These are phyloP conservation scores for Lyophyllum shimeji DNA, from an alignment of 768 basidiomycete species.

Conservation along the genomic window DNA sequence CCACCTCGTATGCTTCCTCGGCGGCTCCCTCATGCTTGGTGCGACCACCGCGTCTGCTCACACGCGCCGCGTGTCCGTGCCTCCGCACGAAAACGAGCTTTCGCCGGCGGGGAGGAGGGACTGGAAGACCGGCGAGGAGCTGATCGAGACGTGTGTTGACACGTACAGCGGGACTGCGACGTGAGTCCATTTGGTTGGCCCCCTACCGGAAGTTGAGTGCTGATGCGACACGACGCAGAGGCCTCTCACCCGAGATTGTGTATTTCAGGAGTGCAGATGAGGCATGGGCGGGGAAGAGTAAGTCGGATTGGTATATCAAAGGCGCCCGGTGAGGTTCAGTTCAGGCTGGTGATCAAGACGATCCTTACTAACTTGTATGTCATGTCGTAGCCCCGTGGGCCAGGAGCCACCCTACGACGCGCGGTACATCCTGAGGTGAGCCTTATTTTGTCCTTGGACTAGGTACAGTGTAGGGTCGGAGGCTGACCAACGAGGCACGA, in stretches of 20 bases:
- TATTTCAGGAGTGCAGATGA: conserved; percentile 71
- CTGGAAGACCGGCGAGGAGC: conserved; percentile 78
- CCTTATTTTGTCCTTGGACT: neutral
- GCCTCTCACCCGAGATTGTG: conserved; percentile 85
- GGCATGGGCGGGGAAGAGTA: conserved; percentile 30
- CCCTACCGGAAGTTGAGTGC: neutral
- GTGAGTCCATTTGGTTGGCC: conserved; percentile 39
- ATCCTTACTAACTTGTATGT: neutral
- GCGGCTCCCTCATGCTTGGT: conserved; percentile 88
- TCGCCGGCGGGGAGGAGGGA: conserved; percentile 65
- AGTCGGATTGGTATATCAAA: conserved; percentile 89
- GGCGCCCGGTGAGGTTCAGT: conserved; percentile 59
- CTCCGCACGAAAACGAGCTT: conserved; percentile 63
- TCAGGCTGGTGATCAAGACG: neutral
- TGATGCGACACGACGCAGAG: conserved; percentile 39
- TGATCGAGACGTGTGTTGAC: conserved; percentile 85
- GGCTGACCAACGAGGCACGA: neutral
- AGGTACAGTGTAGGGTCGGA: neutral
- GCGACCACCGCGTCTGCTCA: conserved; percentile 64
- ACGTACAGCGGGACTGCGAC: conserved; percentile 76
- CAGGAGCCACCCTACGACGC: conserved; percentile 68
- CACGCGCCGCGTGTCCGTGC: conserved; percentile 54
- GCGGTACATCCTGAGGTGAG: conserved; percentile 86
- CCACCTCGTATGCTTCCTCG: conserved; percentile 94
- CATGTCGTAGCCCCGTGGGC: conserved; percentile 23